These are phyloP conservation scores for Forsythia suspensa DNA, from an alignment of 257 asterid genomes.

Conservation along the genomic window DNA sequence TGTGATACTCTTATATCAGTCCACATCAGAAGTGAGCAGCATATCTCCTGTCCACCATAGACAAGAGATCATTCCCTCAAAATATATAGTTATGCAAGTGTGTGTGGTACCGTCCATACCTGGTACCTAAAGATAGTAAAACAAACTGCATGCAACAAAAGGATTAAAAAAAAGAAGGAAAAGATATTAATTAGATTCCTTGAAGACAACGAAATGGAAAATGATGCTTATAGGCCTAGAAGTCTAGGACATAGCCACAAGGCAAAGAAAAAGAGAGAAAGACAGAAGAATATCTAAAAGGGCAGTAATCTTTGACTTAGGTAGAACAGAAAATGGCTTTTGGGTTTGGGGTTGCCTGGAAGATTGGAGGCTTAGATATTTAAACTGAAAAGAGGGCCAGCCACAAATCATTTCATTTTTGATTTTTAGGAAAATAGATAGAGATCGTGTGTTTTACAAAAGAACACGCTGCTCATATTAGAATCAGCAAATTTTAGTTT, in stretches of 20 bases:
- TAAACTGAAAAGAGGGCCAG: background rate
- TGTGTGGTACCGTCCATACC: background rate
- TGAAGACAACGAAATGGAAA: background rate
- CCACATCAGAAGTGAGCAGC: too few species aligned
- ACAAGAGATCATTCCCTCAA: too few species aligned
- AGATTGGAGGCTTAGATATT: slow-evolving; percentile 13
- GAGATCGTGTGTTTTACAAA: slow-evolving; percentile 19
- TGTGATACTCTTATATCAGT: too few species aligned
- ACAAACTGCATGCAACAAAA: background rate
- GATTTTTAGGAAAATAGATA: background rate
- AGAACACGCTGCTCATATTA: slow-evolving; percentile 34
- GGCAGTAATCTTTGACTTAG: background rate
- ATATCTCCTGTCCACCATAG: too few species aligned
- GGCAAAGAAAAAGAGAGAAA: background rate
- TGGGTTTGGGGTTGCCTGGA: slow-evolving; percentile 1
- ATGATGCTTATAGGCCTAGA: background rate
- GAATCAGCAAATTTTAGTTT: slow-evolving; percentile 19
- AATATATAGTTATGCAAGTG: background rate
- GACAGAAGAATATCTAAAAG: background rate
- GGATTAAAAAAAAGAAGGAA: background rate
- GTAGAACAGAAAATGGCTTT: background rate
- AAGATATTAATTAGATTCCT: background rate
- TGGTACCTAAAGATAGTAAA: background rate
- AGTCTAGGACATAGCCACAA: background rate
- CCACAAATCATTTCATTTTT: slow-evolving; percentile 12